Conservation (phyloP, 1,139 yeast genomes). For the Suhomyces coccinellae region DNA sequence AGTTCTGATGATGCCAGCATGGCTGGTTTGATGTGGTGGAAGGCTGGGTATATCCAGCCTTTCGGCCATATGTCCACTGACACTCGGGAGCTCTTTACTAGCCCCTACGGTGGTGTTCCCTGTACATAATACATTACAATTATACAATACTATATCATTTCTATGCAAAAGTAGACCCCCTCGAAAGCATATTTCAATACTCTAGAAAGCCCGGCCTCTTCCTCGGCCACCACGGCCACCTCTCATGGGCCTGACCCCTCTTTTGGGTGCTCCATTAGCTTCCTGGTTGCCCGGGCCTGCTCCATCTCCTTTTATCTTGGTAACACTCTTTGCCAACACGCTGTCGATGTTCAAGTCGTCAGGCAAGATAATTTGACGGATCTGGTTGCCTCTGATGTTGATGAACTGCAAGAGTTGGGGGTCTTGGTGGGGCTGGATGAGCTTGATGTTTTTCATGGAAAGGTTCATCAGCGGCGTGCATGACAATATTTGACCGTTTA, state of each 20-base stretch:
- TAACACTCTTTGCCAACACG: slow-evolving; percentile 51
- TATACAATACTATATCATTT: slow-evolving; percentile 6
- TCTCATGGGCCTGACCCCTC: slow-evolving; percentile 18
- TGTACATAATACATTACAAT: slow-evolving; percentile 11
- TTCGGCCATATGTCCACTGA: background rate
- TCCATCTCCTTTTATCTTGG: slow-evolving; percentile 41
- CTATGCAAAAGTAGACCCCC: slow-evolving; percentile 1
- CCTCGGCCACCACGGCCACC: slow-evolving; percentile 25
- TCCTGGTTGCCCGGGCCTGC: slow-evolving; percentile 40
- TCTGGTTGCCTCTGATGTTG: slow-evolving; percentile 87
- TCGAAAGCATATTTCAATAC: too few relatives aligned
- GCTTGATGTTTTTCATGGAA: slow-evolving; percentile 76
- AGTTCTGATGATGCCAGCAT: background rate
- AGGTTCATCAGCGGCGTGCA: slow-evolving; percentile 95
- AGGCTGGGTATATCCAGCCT: too few relatives aligned
- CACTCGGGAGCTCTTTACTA: background rate
- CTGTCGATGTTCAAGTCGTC: slow-evolving; percentile 84
- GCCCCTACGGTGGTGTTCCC: slow-evolving; percentile 1
- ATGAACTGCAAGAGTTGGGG: slow-evolving; percentile 76
- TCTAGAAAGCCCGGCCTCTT: slow-evolving; percentile 14
- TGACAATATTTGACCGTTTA: slow-evolving; percentile 57
- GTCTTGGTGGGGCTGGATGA: slow-evolving; percentile 70
- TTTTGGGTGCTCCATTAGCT: slow-evolving; percentile 13
- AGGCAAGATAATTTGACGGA: slow-evolving; percentile 82
- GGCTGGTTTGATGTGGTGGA: too few relatives aligned